phyloP scores from a whole-genome alignment of 2,329 filamentous ascomycete species.

The Colletotrichum sublineola region DNA sequence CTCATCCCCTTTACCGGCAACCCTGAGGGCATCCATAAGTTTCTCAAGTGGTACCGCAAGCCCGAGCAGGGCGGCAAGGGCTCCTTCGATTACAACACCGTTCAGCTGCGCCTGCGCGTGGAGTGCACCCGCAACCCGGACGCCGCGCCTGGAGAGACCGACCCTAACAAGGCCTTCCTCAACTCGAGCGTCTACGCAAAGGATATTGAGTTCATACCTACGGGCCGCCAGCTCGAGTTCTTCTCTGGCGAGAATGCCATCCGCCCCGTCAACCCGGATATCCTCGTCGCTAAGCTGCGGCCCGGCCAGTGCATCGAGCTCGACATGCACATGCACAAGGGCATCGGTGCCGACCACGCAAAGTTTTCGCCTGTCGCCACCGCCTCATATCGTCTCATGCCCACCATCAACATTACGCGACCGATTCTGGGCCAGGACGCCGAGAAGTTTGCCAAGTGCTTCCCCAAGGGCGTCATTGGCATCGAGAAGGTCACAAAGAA shows the following conservation, averaged over 20 bases:
- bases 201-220: constrained; percentile 82
- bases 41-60: constrained; percentile 86
- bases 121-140: constrained; percentile 84
- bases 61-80: constrained; percentile 73
- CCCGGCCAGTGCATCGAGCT: constrained; percentile 90
- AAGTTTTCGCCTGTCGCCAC: constrained; percentile 98
- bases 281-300: constrained; percentile 92
- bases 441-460: constrained; percentile 90
- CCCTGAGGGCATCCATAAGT: constrained; percentile 79
- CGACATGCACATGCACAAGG: constrained; percentile 94
- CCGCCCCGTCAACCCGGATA: constrained; percentile 86
- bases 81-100: constrained; percentile 86
- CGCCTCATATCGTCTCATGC: constrained; percentile 91
- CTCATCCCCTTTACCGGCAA: constrained; percentile 90
- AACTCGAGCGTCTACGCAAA: constrained; percentile 86
- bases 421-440: constrained; percentile 92
- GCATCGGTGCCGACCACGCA: constrained; percentile 92
- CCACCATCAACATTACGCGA: constrained; percentile 83
- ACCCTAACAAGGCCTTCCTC: constrained; percentile 87
- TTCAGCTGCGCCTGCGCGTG: constrained; percentile 81
- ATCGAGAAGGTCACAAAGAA: constrained; percentile 78
- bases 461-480: constrained; percentile 88
- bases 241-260: constrained; percentile 80
- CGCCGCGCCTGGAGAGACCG: constrained; percentile 78
- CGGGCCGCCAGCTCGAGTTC: constrained; percentile 75